Percentiles rank a stretch among this genome's conserved stretches.
Evolutionary conservation across 1,139 yeast genomes (phyloP).

Genomic region (Nakaseomyces delphensis): DNA sequence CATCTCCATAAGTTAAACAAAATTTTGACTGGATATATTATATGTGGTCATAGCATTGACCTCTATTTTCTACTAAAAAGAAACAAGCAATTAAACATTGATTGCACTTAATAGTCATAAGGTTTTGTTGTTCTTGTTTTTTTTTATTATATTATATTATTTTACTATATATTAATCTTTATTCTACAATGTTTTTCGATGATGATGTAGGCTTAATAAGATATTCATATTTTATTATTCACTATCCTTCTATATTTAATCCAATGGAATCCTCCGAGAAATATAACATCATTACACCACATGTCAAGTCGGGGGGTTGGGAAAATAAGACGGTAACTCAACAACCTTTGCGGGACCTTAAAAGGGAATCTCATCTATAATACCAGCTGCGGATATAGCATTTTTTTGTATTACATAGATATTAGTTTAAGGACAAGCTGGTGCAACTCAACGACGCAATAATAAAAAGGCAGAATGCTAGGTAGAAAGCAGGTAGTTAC

Average conservation of each 20-base stretch:
- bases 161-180: neutral
- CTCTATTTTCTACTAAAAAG: too few relatives aligned
- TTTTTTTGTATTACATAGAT: neutral
- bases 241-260: neutral
- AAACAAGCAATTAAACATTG: neutral
- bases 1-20: too few relatives aligned
- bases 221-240: slow-evolving; percentile 4
- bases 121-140: neutral
- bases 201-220: slow-evolving; percentile 1
- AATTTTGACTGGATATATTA: too few relatives aligned
- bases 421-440: neutral
- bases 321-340: too few relatives aligned
- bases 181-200: too few relatives aligned
- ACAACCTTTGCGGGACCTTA: too few relatives aligned
- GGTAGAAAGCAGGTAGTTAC: slow-evolving; percentile 2
- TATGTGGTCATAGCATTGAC: too few relatives aligned
- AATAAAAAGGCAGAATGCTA: neutral
- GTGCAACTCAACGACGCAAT: neutral
- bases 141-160: neutral
- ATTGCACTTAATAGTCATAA: neutral
- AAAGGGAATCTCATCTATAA: too few relatives aligned
- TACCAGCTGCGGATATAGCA: too few relatives aligned
- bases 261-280: slow-evolving; percentile 1
- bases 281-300: neutral
- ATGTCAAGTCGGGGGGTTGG: neutral